Base-by-base conservation (phyloP, 257 asterid genomes). In the Petunia secreta region DNA sequence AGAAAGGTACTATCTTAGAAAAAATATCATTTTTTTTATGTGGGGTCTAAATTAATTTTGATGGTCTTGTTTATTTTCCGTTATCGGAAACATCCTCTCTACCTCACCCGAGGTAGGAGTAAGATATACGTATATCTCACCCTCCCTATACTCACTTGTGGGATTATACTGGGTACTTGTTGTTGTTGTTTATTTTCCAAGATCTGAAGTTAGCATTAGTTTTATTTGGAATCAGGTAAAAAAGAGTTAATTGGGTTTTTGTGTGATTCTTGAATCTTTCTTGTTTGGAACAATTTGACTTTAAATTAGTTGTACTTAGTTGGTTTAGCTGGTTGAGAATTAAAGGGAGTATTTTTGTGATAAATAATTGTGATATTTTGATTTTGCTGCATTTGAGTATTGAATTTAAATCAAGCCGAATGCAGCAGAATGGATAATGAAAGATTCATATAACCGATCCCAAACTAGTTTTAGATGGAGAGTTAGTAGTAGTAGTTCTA, bases 1-100 rank as follows among this genome's bases (percentile, higher is more conserved):
- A 80, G 93, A 95, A 73, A 93, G 99, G 99, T 95, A 77, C 41
- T 46, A 34, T 39, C n/a, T 67, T 50, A 8, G 36, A 39, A 64
- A 15, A 1, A 15, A 40, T 37, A 67, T 41, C 8, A 14, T 41
- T 66, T 7, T 40, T 41, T 41, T 15, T 15, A 66, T 36, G 43
- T 62, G 41, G 66, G 65, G 6, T 62, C 41, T 25, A 62, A 34
- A 62, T 40, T 14, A 65, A 44, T 65, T 25, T 40, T 39, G 75
- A 66, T 66, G 13, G 15, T 8, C 40, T n/a, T 67, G 75, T 41
- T 66, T 66, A 15, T 66, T 66, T 66, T 37, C 25, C 25, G 25
- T 25, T 25, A 25, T 25, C 25, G 25, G 25, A 25, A 25, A 25
- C 25, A 25, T 25, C 25, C 25, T 25, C 25, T 25, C 25, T 25